Base-by-base conservation (phyloP, 306 rosid genomes). In the Adenanthera pavonina region DNA sequence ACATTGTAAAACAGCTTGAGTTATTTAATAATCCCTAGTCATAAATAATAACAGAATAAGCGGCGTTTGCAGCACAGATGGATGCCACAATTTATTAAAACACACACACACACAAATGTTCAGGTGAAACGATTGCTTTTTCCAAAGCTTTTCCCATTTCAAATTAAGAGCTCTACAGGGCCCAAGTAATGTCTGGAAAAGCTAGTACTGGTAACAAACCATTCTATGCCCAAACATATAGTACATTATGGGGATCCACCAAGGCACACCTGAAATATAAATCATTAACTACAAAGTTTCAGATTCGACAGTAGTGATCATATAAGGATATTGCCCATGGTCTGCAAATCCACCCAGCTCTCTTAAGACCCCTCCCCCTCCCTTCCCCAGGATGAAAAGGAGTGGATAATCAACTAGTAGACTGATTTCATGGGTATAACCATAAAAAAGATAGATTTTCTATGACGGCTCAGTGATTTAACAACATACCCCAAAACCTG, bases 141-240 rank as follows among this genome's bases (percentile, higher is more conserved):
- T 65, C 13, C 10, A 40, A 25, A 20, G 9, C 3, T 20, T 56
- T 52, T 53, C 78, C 38, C 19, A 0, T 30, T 61, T 72, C 33
- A 47, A 53, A 75, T 25, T 17, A 68, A 61, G 59, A 61, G 68
- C 78, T 78, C 64, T 36, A 17, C 40, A 36, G 64, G 47, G 56
- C 35, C 33, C 75, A 34, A 77, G 64, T 52, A 74, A 62, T 19
- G 56, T 82, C 80, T 13, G 35, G 6, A 25, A 65, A 77, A 56
- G 16, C 15, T 59, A 71, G 49, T 61, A 51, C 62, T 11, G 13
- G 25, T n/a, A 67, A 49, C 38, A 77, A 60, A 68, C 70, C 61
- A 59, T 16, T 65, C 13, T 36, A 13, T 4, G 48, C 48, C 25
- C 12, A 72, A 66, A 81, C 79, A 56, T 15, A 41, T n/a, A 17